Conservation (phyloP, 2,329 filamentous ascomycete species). For the Alternaria novae-zelandiae region DNA sequence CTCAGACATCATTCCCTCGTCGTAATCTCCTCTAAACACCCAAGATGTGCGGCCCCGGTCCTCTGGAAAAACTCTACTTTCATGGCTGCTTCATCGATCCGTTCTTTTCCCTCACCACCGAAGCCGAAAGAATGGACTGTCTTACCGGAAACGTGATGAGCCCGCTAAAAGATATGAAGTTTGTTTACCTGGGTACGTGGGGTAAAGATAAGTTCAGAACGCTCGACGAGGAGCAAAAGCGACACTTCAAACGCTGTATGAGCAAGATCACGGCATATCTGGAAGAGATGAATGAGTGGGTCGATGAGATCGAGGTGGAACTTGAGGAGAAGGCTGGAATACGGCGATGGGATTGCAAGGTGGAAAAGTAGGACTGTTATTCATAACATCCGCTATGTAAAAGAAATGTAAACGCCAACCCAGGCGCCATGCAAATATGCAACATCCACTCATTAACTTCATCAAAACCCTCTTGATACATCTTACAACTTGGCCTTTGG, state of each 20-base stretch:
- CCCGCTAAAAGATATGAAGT: background rate
- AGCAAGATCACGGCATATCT: background rate
- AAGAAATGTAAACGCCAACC: background rate
- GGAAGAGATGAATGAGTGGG: background rate
- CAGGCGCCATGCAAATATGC: slow-evolving; percentile 13
- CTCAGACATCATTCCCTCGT: background rate
- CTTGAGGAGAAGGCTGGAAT: background rate
- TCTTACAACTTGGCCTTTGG: slow-evolving; percentile 39
- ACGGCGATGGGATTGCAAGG: background rate
- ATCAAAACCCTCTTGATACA: background rate
- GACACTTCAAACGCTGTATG: background rate
- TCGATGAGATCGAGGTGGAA: background rate
- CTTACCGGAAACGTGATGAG: background rate
- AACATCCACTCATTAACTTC: slow-evolving; percentile 4
- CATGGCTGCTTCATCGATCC: background rate
- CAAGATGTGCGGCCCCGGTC: background rate
- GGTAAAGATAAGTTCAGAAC: background rate
- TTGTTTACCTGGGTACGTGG: background rate
- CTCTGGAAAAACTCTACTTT: background rate
- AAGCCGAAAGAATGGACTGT: background rate
- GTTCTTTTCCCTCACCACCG: background rate
- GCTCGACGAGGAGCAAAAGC: background rate
- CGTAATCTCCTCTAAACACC: background rate
- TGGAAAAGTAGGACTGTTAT: background rate
- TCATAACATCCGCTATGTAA: background rate